Base-by-base conservation (phyloP, 768 basidiomycete species). In the Termitomyces sp. region DNA sequence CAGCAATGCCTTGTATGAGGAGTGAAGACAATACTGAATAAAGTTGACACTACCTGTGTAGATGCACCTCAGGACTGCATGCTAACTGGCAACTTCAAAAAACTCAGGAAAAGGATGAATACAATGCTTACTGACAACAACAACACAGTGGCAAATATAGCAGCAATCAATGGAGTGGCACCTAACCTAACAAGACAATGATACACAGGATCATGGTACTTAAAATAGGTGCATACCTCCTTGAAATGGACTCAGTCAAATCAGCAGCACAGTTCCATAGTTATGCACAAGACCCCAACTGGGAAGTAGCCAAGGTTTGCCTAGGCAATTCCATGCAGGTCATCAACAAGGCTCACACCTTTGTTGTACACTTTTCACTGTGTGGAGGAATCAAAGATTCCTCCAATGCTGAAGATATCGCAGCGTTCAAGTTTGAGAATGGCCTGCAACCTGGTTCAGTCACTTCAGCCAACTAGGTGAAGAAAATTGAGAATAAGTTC, bases 1-100 rank as follows among this genome's bases (percentile, higher is more conserved):
- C 61, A 62, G 20, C 61, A 59, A 16, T 29, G 34, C 9, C 26
- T 59, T 6, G 29, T 59, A 0, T 9, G 14, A 4, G 26, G 24
- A 0, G 48, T 44, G 2, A 32, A 41, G 27, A 44, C n/a, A 0
- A 16, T 62, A 14, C 43, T 62, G 0, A 18, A 57, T 0, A 27
- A 54, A 1, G 4, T 55, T 16, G 32, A 55, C 36, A 18, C 37
- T 3, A 9, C 4, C 0, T 18, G 46, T 26, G 16, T 7, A 5
- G 12, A 22, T 12, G 22, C 16, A 14, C 53, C 14, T 13, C 24
- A n/a, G n/a, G n/a, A n/a, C n/a, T 47, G 32, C 13, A 18, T 48
- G 13, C 39, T 46, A 9, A 26, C 31, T 5, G 32, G n/a, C 10
- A 47, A 47, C 9, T 47, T 31, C 8, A 4, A 47, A 20, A n/a